Percentiles rank a stretch among this genome's conserved stretches.
Conservation (phyloP, 331 rosid species). For the Arachis monticola region DNA sequence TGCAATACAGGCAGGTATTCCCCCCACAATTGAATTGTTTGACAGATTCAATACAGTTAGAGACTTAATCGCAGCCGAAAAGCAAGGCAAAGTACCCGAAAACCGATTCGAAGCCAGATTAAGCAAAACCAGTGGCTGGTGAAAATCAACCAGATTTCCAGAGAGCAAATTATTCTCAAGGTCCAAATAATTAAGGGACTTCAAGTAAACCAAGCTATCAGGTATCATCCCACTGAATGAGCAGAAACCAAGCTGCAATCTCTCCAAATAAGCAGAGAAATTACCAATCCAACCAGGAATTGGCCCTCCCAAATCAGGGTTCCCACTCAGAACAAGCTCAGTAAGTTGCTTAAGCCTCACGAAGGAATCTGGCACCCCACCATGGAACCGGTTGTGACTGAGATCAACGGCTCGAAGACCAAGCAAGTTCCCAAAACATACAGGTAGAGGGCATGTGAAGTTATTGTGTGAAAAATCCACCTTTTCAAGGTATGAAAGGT, state of each 20-base stretch:
- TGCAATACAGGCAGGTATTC: conserved; percentile 86
- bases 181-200: conserved; percentile 72
- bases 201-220: conserved; percentile 60
- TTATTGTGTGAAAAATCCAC: conserved; percentile 68
- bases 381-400: conserved; percentile 69
- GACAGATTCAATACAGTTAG: conserved; percentile 68
- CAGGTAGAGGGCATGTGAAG: conserved; percentile 64
- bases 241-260: conserved; percentile 61
- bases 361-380: conserved; percentile 70
- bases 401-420: conserved; percentile 65
- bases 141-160: conserved; percentile 73
- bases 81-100: conserved; percentile 93
- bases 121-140: conserved; percentile 70
- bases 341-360: conserved; percentile 61
- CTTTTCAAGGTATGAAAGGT: conserved; percentile 59
- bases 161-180: conserved; percentile 64
- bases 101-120: conserved; percentile 86
- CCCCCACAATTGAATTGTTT: conserved; percentile 85
- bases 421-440: conserved; percentile 63
- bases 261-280: conserved; percentile 75
- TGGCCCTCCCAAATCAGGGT: conserved; percentile 70
- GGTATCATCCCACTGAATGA: conserved; percentile 79
- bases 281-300: conserved; percentile 87
- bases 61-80: conserved; percentile 73
- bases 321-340: conserved; percentile 75